Base-by-base conservation (phyloP, 2,329 filamentous ascomycete genomes). In the Monosporascus sp. region DNA sequence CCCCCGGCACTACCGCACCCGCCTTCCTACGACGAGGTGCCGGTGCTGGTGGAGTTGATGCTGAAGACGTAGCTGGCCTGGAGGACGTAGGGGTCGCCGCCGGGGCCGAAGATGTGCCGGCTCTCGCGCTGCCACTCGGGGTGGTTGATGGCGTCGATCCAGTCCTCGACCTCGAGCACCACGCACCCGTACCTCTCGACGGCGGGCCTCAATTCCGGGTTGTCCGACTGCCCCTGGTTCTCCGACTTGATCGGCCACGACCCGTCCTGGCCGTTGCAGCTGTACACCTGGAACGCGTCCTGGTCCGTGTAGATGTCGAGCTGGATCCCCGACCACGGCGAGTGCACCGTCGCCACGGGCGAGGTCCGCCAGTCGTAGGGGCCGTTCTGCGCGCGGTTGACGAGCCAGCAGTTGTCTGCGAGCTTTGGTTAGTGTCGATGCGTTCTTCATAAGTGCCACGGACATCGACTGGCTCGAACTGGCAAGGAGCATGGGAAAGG, bases 131-230 rank as follows among this genome's bases (percentile, higher is more conserved):
- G 84, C 93, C 93, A 97, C 70, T 91, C 82, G 0, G 92, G 92
- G 63, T 95, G 82, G 73, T 96, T 97, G 73, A 97, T 94, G 26
- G 80, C 91, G 68, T 96, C 92, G 65, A 97, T 96, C 82, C 85
- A 97, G 69, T 94, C 91, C 77, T 97, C 84, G 14, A 94, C 89
- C 74, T 97, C 93, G 70, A 97, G 81, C 48, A 96, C 93, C 26
- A 96, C 66, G 70, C 93, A 97, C 35, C 90, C 91, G 66, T 91
- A 90, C 75, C 92, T 69, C 52, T 82, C 79, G 26, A 91, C 86
- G 7, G 80, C 81, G 38, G 85, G 77, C 3, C 83, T 80, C 61
- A 85, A 81, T 35, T 74, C 71, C 2, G 71, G 58, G 55, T 80
- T 71, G 56, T 81, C 76, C 56, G 75, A 70, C 4, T 87, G 72